A percentile compares a stretch with the other conserved stretches of the same genome.
These are phyloP conservation scores for Lachancea kluyveri DNA, from an alignment of 805 yeast species.

Conservation along the genomic window DNA sequence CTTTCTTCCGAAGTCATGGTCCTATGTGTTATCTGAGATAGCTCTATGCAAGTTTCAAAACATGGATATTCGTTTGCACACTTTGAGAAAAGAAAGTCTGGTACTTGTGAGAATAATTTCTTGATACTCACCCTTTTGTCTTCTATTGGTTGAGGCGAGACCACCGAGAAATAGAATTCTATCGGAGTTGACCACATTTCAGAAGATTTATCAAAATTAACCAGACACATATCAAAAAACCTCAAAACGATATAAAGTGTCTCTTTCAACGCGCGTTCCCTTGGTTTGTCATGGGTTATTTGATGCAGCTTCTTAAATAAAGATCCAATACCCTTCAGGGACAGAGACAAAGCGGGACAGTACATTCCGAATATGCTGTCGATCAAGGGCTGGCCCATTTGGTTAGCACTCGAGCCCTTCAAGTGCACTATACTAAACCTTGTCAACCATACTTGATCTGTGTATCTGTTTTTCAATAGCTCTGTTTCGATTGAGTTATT, in stretches of 20 bases:
- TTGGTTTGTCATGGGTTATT: slow-evolving; percentile 9
- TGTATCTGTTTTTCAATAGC: slow-evolving; percentile 24
- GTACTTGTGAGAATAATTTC: slow-evolving; percentile 2
- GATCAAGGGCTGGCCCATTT: slow-evolving; percentile 17
- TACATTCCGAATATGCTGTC: slow-evolving; percentile 28
- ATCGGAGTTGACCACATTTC: slow-evolving; percentile 9
- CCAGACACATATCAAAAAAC: slow-evolving; percentile 25
- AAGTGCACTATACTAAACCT: slow-evolving; percentile 13
- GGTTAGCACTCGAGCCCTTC: slow-evolving; percentile 2
- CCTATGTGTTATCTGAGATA: too few species aligned
- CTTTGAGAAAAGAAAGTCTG: too few species aligned
- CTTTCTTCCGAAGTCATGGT: too few species aligned
- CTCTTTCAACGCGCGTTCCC: slow-evolving; percentile 19
- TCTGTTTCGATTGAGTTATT: slow-evolving; percentile 23
- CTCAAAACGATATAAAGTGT: slow-evolving; percentile 25
- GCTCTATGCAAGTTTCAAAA: too few species aligned
- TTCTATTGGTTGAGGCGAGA: not conserved
- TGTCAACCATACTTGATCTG: slow-evolving; percentile 20
- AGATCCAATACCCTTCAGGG: slow-evolving; percentile 27
- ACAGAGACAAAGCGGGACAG: slow-evolving; percentile 23
- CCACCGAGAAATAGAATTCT: slow-evolving; percentile 3
- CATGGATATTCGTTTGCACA: too few species aligned
- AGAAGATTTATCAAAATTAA: slow-evolving; percentile 15
- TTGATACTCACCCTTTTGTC: not conserved
- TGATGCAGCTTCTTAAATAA: slow-evolving; percentile 15